These are phyloP conservation scores for Botrytis medusae DNA, from an alignment of 2,329 filamentous ascomycete genomes.

Conservation along the genomic window DNA sequence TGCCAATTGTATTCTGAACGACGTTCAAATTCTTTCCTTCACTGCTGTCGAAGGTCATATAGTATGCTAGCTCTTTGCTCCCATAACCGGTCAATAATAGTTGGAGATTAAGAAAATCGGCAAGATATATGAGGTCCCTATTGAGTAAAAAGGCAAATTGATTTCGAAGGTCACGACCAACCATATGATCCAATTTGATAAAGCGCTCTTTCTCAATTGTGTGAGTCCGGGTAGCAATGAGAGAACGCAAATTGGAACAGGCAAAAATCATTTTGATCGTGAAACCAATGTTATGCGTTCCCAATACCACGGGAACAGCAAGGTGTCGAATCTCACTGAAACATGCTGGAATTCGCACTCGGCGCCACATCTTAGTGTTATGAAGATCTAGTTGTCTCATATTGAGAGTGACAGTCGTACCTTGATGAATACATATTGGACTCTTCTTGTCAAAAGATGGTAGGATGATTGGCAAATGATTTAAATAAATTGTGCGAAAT, in stretches of 20 bases:
- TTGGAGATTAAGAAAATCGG: not conserved
- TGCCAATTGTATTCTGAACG: not conserved
- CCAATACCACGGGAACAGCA: not conserved
- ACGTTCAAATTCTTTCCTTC: too few species aligned
- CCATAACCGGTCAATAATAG: not conserved
- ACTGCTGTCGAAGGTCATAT: not conserved
- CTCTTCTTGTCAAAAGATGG: not conserved
- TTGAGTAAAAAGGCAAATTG: not conserved
- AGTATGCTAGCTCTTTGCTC: not conserved
- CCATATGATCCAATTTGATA: rapidly evolving
- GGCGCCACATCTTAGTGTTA: not conserved
- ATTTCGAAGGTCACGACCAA: not conserved
- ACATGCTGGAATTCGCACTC: not conserved
- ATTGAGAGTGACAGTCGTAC: not conserved
- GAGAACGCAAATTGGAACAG: not conserved
- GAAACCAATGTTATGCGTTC: not conserved
- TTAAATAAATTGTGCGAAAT: not conserved
- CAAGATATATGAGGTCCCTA: not conserved
- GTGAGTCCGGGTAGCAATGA: not conserved
- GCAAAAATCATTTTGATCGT: not conserved
- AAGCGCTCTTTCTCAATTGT: too few species aligned
- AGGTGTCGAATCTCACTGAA: not conserved
- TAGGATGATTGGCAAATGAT: not conserved
- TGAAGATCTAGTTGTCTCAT: not conserved
- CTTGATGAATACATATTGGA: not conserved